Conservation (phyloP, 2,329 filamentous ascomycete species). For the Paraconiothyrium brasiliense region DNA sequence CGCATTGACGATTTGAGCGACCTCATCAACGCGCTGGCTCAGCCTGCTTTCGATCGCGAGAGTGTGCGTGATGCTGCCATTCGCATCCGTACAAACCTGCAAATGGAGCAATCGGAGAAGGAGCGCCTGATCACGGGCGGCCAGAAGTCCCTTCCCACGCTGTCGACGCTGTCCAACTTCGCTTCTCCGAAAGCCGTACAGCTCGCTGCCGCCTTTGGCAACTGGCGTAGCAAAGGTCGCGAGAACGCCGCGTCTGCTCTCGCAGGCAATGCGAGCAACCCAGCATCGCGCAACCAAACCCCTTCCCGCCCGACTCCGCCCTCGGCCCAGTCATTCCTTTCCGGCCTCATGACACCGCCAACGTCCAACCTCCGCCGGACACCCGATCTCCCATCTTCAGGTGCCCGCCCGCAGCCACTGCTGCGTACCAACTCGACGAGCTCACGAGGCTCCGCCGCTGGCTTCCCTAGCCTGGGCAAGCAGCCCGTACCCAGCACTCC, state of each 20-base stretch:
- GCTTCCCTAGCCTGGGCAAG: constrained; percentile 44
- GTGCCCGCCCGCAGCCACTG: constrained; percentile 34
- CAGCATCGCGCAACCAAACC: constrained; percentile 41
- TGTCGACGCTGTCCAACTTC: constrained; percentile 79
- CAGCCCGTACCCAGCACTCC: constrained; percentile 56
- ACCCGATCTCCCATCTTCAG: constrained; percentile 56
- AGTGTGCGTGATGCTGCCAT: constrained; percentile 90
- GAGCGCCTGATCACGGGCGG: constrained; percentile 80
- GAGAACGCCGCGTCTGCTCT: constrained; percentile 59
- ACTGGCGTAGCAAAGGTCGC: constrained; percentile 83
- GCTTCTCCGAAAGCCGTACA: constrained; percentile 86
- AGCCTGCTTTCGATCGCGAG: constrained; percentile 78
- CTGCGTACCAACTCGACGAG: constrained; percentile 38
- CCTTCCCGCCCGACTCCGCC: constrained; percentile 52
- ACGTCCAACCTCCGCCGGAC: constrained; percentile 75
- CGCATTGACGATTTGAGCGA: constrained; percentile 92
- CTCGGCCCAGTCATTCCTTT: constrained; percentile 70
- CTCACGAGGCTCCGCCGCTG: constrained; percentile 40
- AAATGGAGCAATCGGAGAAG: constrained; percentile 97
- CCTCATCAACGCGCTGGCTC: constrained; percentile 81
- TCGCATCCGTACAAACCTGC: constrained; percentile 88
- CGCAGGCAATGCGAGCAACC: constrained; percentile 40
- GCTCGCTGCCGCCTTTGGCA: constrained; percentile 96
- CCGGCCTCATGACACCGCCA: constrained; percentile 89
- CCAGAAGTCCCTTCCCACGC: constrained; percentile 70